phyloP scores from a whole-genome alignment of 1,284 basidiomycete genomes.

The Serendipita sp. region DNA sequence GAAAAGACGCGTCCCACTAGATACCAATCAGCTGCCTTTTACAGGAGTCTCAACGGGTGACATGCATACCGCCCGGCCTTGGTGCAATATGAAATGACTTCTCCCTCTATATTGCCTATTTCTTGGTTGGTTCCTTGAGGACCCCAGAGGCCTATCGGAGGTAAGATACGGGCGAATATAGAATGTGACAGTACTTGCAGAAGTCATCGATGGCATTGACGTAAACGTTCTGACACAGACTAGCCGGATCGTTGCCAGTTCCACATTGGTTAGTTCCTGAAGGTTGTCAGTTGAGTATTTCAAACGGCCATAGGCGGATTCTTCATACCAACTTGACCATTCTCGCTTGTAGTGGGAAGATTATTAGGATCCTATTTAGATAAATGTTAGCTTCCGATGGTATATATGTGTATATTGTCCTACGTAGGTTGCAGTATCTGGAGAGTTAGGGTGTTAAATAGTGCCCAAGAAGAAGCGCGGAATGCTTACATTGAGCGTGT shows the following conservation, averaged over 20 bases:
- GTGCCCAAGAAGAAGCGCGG: neutral
- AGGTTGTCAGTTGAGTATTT: neutral
- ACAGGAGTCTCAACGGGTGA: neutral
- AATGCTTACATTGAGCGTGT: neutral
- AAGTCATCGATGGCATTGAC: constrained; percentile 53
- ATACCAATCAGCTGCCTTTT: neutral
- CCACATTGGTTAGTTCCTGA: constrained; percentile 31
- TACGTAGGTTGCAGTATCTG: neutral
- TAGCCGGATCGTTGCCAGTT: constrained; percentile 36
- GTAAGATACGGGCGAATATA: neutral
- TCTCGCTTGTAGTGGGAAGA: neutral
- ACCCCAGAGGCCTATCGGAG: neutral
- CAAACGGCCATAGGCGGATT: neutral
- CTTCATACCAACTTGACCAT: neutral
- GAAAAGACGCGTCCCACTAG: constrained; percentile 49
- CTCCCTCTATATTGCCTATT: neutral
- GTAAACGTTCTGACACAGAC: constrained; percentile 52
- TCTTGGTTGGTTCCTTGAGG: neutral
- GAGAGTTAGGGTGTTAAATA: neutral
- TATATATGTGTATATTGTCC: neutral
- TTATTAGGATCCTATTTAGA: neutral
- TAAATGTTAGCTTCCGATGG: neutral
- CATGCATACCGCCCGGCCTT: neutral
- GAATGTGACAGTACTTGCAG: constrained; percentile 18
- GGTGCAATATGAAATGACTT: neutral